Percentiles rank a stretch among this genome's conserved stretches.
Evolutionary conservation across 2,329 filamentous ascomycete species (phyloP).

Genomic region (Talaromyces sp.): DNA sequence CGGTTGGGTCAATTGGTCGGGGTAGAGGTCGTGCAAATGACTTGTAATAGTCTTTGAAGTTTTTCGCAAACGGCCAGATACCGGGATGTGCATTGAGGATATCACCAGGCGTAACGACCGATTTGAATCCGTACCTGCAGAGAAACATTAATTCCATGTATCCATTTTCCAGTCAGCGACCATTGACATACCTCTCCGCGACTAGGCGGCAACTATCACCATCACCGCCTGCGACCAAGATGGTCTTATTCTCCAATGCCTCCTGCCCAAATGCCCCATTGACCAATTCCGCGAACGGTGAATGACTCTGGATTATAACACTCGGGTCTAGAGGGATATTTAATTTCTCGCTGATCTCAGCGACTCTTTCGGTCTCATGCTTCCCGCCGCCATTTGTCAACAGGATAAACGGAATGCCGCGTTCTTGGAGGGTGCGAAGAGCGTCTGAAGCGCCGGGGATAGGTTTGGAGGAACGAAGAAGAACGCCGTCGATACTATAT

Average conservation of each 20-base stretch:
- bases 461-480: slow-evolving; percentile 75
- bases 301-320: slow-evolving; percentile 87
- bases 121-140: slow-evolving; percentile 69
- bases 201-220: slow-evolving; percentile 67
- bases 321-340: slow-evolving; percentile 62
- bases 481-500: slow-evolving; percentile 83
- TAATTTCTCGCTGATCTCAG: slow-evolving; percentile 66
- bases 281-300: slow-evolving; percentile 74
- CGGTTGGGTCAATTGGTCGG: slow-evolving; percentile 37
- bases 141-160: not conserved
- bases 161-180: not conserved
- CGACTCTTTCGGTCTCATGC: slow-evolving; percentile 70
- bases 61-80: slow-evolving; percentile 79
- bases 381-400: slow-evolving; percentile 94
- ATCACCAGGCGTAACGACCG: slow-evolving; percentile 82
- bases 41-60: slow-evolving; percentile 63
- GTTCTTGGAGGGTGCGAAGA: slow-evolving; percentile 68
- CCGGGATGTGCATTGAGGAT: slow-evolving; percentile 71
- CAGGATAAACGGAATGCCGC: slow-evolving; percentile 85
- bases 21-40: slow-evolving; percentile 40
- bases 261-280: slow-evolving; percentile 55
- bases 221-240: slow-evolving; percentile 72
- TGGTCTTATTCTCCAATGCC: slow-evolving; percentile 61
- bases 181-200: slow-evolving; percentile 58
- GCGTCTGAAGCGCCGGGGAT: slow-evolving; percentile 76